These are phyloP conservation scores for Globisporangium rhizosaccharum DNA, from an alignment of 352 stramenopile species.

Conservation along the genomic window DNA sequence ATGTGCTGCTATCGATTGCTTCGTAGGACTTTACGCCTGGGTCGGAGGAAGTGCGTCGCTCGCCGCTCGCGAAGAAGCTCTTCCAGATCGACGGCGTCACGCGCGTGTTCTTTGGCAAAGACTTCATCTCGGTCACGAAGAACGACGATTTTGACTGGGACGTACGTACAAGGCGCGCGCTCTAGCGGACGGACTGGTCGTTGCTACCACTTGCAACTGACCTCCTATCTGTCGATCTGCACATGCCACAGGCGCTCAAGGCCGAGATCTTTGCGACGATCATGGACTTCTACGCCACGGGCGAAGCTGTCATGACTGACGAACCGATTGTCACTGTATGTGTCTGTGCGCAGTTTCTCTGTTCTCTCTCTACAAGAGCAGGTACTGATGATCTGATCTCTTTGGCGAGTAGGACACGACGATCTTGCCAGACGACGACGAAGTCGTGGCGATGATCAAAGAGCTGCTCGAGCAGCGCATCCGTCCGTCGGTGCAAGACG, in stretches of 20 bases:
- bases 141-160: conserved; percentile 92
- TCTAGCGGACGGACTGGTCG: background rate
- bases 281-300: conserved; percentile 96
- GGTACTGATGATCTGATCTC: background rate
- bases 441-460: conserved; percentile 99
- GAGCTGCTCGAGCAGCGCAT: conserved; percentile 98
- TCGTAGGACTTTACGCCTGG: conserved; percentile 77
- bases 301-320: conserved; percentile 88
- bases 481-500: conserved; percentile 97
- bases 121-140: conserved; percentile 99
- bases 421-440: conserved; percentile 96
- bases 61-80: conserved; percentile 93
- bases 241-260: conserved; percentile 48
- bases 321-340: conserved; percentile 72
- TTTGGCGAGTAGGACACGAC: conserved; percentile 62
- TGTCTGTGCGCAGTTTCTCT: background rate
- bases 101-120: conserved; percentile 95
- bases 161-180: conserved; percentile 34
- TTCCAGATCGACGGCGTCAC: conserved; percentile 96
- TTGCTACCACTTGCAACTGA: background rate
- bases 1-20: background rate
- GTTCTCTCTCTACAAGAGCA: background rate
- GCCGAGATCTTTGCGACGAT: conserved; percentile 95
- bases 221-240: no score
- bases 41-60: conserved; percentile 87